A percentile compares a stretch with the other conserved stretches of the same genome.
phyloP scores from a whole-genome alignment of 805 yeast species.

The Saturnispora zaruensis region DNA sequence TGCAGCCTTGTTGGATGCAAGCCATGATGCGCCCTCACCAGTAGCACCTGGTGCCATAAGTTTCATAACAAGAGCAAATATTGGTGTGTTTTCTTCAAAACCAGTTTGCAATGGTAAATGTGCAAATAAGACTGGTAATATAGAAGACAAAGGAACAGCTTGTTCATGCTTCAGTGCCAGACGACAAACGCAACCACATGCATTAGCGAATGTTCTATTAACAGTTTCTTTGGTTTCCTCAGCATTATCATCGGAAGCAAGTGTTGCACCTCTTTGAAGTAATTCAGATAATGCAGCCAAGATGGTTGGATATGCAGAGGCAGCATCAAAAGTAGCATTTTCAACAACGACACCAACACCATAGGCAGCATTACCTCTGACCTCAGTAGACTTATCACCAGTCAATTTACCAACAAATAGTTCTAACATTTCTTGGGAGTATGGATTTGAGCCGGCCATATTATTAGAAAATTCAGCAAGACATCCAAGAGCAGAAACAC shows the following conservation, averaged over 20 bases:
- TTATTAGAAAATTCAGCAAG: conserved; percentile 83
- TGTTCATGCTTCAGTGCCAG: conserved; percentile 66
- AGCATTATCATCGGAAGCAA: conserved; percentile 54
- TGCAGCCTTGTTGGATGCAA: conserved; percentile 48
- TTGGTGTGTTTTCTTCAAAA: conserved; percentile 87
- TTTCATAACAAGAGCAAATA: conserved; percentile 66
- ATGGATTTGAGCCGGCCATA: conserved; percentile 58
- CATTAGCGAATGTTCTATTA: conserved; percentile 83
- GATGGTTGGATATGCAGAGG: conserved; percentile 58
- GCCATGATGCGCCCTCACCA: conserved; percentile 47
- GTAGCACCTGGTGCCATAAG: conserved; percentile 37
- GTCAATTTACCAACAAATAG: conserved; percentile 61
- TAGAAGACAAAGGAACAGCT: conserved; percentile 68
- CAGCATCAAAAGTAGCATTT: conserved; percentile 43
- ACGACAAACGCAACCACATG: conserved; percentile 95
- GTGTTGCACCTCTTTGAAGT: conserved; percentile 63
- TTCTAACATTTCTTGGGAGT: conserved; percentile 59
- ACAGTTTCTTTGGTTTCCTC: conserved; percentile 74
- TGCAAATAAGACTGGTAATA: conserved; percentile 62
- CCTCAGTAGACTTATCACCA: conserved; percentile 74
- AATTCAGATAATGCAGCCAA: conserved; percentile 61
- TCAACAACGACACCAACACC: conserved; percentile 79
- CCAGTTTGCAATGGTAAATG: conserved; percentile 85
- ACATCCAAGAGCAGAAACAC: conserved; percentile 81
- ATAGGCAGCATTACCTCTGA: conserved; percentile 90